Evolutionary conservation across 106 monocot species (phyloP).

Genomic region (Phalaenopsis equestris): DNA sequence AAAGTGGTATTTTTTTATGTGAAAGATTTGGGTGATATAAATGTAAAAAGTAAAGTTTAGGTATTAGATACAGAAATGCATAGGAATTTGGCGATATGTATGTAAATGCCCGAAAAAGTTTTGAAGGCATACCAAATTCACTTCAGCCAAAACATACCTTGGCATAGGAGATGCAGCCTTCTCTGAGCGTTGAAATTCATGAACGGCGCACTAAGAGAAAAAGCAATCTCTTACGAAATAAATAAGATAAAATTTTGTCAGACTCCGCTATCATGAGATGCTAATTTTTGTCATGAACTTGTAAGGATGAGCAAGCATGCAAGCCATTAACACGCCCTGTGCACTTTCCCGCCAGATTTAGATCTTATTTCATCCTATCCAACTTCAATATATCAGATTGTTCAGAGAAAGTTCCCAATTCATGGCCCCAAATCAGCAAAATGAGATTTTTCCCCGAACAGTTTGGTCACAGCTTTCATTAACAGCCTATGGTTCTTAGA

Average conservation of each 20-base stretch:
- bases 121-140: neutral
- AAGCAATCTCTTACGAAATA: neutral
- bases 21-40: too few relatives aligned
- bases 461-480: constrained; percentile 27
- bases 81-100: too few relatives aligned
- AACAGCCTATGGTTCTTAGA: constrained; percentile 38
- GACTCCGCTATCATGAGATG: neutral
- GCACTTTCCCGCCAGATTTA: neutral
- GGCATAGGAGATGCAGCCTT: neutral
- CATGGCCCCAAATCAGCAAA: neutral
- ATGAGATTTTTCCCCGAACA: constrained; percentile 11
- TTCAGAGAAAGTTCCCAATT: neutral
- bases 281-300: neutral
- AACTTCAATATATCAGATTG: neutral
- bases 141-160: neutral
- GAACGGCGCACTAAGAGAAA: neutral
- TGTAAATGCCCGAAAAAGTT: too few relatives aligned
- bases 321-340: neutral
- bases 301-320: neutral
- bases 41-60: too few relatives aligned
- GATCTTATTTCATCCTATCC: neutral
- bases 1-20: too few relatives aligned
- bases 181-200: neutral
- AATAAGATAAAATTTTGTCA: neutral
- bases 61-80: too few relatives aligned